Evolutionary conservation across 108 stramenopile genomes (phyloP), one percentile per base, ranked within the genome.

Genomic region (Asterionellopsis glacialis): DNA sequence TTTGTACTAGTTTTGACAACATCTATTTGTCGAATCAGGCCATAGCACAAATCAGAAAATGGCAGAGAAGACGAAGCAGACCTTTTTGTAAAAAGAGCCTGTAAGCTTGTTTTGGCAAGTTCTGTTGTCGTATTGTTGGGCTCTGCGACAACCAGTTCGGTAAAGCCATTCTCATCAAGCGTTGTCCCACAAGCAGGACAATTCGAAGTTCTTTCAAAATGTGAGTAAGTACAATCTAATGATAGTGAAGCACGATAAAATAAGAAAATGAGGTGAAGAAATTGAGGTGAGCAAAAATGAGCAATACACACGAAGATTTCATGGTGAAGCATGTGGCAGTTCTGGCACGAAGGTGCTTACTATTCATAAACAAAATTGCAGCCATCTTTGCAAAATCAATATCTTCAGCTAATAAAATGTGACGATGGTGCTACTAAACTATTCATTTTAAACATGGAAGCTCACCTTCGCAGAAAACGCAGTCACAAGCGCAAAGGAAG

Each of bases 391-490:
- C 47, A 19, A 4, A 21, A 48, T 19, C 19, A 16, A 48, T 9
- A 16, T 48, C 4, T 7, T 16, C 16, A 9, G 9, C 1, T 4
- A 48, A 21, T 19, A 21, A 21, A 48, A 21, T 4, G 16, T 9
- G 45, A 26, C 23, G 22, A 7, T 43, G 9, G 23, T 61, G 7
- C 22, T 14, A 9, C 28, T 26, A 28, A 51, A 33, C 2, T 33
- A 33, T 5, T 7, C 33, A 4, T 23, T 28, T 23, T 28, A 22
- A 53, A 33, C 25, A 26, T 52, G 59, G 39, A 23, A 9, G 54
- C 84, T 65, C 69, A 84, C 84, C 84, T 69, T 89, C 84, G 54
- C 88, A 89, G 69, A 89, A 89, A 21, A 84, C 61, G 41, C 88
- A 89, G 55, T 84, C 79, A 55, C 88, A 89, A 13, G 84, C 69